Base-by-base conservation (phyloP, 768 basidiomycete genomes). In the Ramaria sp. region DNA sequence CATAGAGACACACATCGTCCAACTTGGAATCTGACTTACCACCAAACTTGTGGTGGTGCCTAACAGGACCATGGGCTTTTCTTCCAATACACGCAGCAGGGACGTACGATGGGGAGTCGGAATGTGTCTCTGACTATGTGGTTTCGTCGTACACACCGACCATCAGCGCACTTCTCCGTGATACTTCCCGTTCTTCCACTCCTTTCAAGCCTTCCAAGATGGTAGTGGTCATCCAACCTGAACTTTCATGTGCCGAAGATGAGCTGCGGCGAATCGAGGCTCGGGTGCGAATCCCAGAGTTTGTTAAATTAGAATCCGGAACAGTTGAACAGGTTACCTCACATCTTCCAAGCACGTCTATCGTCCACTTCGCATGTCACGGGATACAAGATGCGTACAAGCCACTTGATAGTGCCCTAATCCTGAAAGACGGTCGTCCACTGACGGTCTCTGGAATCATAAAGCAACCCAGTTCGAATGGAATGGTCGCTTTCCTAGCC, bases 101-200 rank as follows among this genome's bases (percentile, higher is more conserved):
- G n/a, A n/a, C n/a, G n/a, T n/a, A n/a, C n/a, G n/a, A n/a, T 49
- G 27, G 38, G 32, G 56, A 50, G n/a, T 58, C 15, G 10, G 44
- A 27, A 6, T n/a, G 49, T 47, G 61, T 49, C 6, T 59, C 1
- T 55, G 59, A 38, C 39, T 66, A 9, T 61, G 63, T 39, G 22
- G 48, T 69, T 34, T 69, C 69, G 6, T 69, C 68, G 12, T 69
- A 69, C 49, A 70, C 66, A 6, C 68, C 68, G 0, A 64, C 66
- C 0, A 18, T 69, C 2, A 54, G 60, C 8, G 65, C 68, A 4
- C 60, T 69, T 32, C 28, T 61, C 30, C 24, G n/a, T 15, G 36
- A 7, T 7, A 15, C 32, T 27, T 20, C 13, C 27, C 28, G 7
- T 16, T 16, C 18, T 8, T 9, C 12, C 7, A n/a, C 13, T 16